These are phyloP conservation scores for Suhomyces kilbournensis DNA, from an alignment of 805 yeast genomes.

Conservation along the genomic window DNA sequence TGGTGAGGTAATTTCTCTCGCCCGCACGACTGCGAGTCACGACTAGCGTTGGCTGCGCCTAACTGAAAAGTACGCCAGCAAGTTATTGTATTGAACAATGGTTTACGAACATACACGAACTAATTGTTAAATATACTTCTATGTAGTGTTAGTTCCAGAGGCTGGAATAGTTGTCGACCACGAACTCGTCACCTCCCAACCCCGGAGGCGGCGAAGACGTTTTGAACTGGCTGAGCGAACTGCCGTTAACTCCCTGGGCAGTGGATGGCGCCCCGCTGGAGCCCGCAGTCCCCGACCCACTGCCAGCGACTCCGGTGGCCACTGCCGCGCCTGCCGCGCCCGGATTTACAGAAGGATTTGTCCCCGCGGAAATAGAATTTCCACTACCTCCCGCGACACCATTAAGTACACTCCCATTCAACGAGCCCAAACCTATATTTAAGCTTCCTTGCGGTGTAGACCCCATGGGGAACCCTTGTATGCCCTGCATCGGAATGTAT, in stretches of 20 bases:
- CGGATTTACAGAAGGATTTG: background rate
- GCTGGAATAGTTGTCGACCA: background rate
- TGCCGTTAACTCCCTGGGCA: background rate
- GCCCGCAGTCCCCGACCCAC: background rate
- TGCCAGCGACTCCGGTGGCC: background rate
- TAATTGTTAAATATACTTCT: background rate
- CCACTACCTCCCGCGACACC: background rate
- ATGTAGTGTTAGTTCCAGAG: background rate
- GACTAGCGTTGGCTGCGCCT: background rate
- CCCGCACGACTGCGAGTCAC: background rate
- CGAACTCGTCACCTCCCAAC: constrained; percentile 5
- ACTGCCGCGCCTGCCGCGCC: background rate
- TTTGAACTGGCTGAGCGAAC: background rate
- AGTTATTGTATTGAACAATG: too few species aligned
- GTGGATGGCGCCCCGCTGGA: background rate
- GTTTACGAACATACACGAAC: background rate
- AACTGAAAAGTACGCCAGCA: background rate
- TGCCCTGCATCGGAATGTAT: background rate
- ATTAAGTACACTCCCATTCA: background rate
- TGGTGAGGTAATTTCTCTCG: background rate
- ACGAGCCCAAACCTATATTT: background rate
- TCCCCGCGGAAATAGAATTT: background rate
- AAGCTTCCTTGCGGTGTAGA: background rate
- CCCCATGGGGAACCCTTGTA: background rate
- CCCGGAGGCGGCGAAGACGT: constrained; percentile 15